These are phyloP conservation scores for Aethionema arabicum DNA, from an alignment of 345 rosid genomes.

Conservation along the genomic window DNA sequence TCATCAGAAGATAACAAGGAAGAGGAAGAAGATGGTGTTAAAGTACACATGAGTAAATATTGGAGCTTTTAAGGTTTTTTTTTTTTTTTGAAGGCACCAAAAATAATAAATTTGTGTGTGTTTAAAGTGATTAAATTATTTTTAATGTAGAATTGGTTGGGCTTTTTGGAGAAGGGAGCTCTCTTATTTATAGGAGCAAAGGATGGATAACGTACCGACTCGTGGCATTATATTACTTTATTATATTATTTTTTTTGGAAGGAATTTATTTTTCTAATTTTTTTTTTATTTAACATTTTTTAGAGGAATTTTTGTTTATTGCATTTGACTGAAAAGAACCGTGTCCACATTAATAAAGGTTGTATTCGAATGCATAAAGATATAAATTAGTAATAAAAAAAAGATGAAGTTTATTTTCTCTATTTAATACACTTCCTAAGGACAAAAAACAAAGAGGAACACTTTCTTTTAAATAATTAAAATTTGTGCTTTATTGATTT, in stretches of 20 bases:
- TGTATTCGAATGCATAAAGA: neutral
- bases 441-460: too few species aligned
- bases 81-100: slow-evolving; percentile 22
- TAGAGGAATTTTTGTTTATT: slow-evolving; percentile 11
- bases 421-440: too few species aligned
- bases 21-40: slow-evolving; percentile 55
- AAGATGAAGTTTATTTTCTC: neutral
- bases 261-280: neutral
- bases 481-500: too few species aligned
- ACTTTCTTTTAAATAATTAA: too few species aligned
- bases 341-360: neutral
- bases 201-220: neutral
- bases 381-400: neutral
- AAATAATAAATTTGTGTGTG: neutral
- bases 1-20: slow-evolving; percentile 46
- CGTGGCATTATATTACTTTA: neutral
- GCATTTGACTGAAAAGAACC: slow-evolving; percentile 20
- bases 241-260: neutral
- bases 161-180: slow-evolving; percentile 21
- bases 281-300: neutral
- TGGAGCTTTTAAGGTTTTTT: slow-evolving; percentile 12
- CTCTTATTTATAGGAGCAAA: slow-evolving; percentile 20
- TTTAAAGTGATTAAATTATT: neutral
- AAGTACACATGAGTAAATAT: slow-evolving; percentile 52
- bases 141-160: slow-evolving; percentile 30